phyloP scores from a whole-genome alignment of 176 grass and related monocot genomes.

The Tuctoria greenei region DNA sequence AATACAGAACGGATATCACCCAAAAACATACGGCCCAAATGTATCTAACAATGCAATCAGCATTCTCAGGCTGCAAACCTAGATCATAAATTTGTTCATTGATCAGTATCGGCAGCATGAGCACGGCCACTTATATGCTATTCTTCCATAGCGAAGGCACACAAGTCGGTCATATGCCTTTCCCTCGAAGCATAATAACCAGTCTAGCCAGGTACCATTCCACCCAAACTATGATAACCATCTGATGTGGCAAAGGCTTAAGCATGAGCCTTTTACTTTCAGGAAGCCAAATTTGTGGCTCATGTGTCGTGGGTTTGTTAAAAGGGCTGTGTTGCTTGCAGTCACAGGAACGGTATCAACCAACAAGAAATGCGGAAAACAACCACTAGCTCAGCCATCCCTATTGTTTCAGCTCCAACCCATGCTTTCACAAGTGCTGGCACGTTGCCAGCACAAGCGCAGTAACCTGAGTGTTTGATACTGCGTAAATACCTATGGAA shows the following conservation, averaged over 20 bases:
- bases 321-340: conserved; percentile 52
- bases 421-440: neutral
- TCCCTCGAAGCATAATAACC: conserved; percentile 2
- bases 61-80: no score
- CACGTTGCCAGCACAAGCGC: neutral
- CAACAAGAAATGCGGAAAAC: conserved; percentile 23
- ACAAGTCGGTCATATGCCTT: neutral
- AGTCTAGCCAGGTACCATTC: neutral
- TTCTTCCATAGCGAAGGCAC: neutral
- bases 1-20: neutral
- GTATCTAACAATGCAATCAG: conserved; percentile 7
- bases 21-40: neutral
- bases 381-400: neutral
- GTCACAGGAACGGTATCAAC: conserved; percentile 33
- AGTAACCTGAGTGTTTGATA: neutral
- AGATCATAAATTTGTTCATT: no score
- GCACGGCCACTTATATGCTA: neutral
- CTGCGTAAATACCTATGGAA: neutral
- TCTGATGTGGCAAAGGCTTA: conserved; percentile 21
- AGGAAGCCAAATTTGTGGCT: conserved; percentile 25
- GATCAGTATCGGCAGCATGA: neutral
- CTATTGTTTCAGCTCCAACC: neutral
- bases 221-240: conserved; percentile 11
- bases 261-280: conserved; percentile 9
- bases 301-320: conserved; percentile 10